Base-by-base conservation (phyloP, 2,329 filamentous ascomycete genomes). In the Lojkania enalia region DNA sequence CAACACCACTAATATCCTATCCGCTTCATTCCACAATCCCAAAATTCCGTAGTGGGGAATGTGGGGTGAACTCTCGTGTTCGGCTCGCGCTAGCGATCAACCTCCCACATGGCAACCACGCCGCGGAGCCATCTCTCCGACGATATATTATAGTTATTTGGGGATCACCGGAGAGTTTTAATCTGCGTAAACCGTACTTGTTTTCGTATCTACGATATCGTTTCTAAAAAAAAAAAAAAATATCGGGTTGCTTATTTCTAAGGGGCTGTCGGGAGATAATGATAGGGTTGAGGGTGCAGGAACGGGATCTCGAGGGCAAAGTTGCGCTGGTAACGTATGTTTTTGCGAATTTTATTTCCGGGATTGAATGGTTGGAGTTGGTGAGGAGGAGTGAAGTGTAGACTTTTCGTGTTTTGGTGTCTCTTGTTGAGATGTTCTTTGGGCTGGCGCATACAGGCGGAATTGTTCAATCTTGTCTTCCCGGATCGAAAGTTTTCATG, bases 221-320 rank as follows among this genome's bases (percentile, higher is more conserved):
- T n/a, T n/a, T n/a, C n/a, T n/a, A n/a, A n/a, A n/a, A n/a, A n/a
- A n/a, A n/a, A n/a, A n/a, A n/a, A n/a, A n/a, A n/a, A n/a, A 9
- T 9, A 33, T 7, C 6, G 7, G 7, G 30, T 33, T 33, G 7
- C 23, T n/a, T 7, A 27, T 27, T 27, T 27, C 23, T n/a, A 27
- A n/a, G n/a, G n/a, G n/a, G 7, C 7, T 27, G 23, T 7, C 23
- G 7, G 23, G n/a, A n/a, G n/a, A n/a, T n/a, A n/a, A n/a, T n/a
- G 7, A 9, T n/a, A 27, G 35, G 6, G 19, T 21, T 35, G 35
- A 46, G 18, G 21, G 12, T 60, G 2, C 52, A 52, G 32, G 47
- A 62, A 20, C 57, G 58, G 30, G 55, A 63, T 36, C 45, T 63
- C 2, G 32, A 31, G 16, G 57, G 55, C 4, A 61, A 63, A 45